These are phyloP conservation scores for Eimeria brunetti DNA, from an alignment of 169 alveolate genomes.

Conservation along the genomic window DNA sequence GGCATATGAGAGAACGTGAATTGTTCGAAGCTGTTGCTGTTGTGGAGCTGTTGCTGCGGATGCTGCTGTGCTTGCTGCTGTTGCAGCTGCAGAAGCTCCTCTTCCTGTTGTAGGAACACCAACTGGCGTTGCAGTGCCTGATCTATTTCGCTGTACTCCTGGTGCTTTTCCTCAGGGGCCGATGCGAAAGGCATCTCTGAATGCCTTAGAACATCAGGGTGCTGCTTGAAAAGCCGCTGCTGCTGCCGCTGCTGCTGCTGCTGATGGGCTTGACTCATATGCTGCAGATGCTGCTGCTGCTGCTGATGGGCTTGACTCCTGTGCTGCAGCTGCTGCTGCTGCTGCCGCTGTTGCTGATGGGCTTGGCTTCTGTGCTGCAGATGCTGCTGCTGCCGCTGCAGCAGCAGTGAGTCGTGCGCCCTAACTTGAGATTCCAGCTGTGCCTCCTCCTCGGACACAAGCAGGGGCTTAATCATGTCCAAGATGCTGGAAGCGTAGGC, in stretches of 20 bases:
- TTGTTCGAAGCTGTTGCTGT: not conserved
- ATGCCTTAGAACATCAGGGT: not conserved
- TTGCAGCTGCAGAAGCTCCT: slow-evolving; percentile 28
- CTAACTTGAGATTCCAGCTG: slow-evolving; percentile 39
- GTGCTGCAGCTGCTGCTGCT: not conserved
- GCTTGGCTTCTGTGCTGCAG: slow-evolving; percentile 5
- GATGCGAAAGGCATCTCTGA: not conserved
- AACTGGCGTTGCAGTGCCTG: not conserved
- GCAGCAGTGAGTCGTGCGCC: slow-evolving; percentile 42
- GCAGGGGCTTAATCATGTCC: slow-evolving; percentile 43
- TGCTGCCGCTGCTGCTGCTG: slow-evolving; percentile 26
- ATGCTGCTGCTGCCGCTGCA: slow-evolving; percentile 36
- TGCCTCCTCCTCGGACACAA: slow-evolving; percentile 39
- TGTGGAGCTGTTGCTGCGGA: not conserved
- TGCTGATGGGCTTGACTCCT: not conserved
- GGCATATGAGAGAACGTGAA: not conserved
- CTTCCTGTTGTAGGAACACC: slow-evolving; percentile 3
- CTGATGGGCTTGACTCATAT: not conserved
- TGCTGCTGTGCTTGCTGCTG: slow-evolving; percentile 1
- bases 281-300: slow-evolving; percentile 3
- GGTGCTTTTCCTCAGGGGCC: not conserved
- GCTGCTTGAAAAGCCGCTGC: not conserved
- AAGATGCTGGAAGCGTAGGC: slow-evolving; percentile 1
- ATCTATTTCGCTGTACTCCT: not conserved
- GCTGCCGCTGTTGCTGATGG: slow-evolving; percentile 18